Base-by-base conservation (phyloP, 352 stramenopile genomes). In the Albugo candida region DNA sequence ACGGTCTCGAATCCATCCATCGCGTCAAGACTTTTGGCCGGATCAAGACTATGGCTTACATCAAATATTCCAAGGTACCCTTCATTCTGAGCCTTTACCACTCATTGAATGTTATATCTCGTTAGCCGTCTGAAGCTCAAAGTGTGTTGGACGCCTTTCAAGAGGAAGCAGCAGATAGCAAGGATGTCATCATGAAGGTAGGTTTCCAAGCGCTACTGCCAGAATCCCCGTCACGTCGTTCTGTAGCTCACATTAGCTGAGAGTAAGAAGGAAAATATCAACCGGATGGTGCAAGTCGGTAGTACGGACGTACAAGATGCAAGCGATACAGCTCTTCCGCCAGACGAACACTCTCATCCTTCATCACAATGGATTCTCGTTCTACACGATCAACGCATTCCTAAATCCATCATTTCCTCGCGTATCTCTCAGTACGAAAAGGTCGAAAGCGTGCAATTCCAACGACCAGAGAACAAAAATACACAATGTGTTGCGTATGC, bases 21-120 rank as follows among this genome's bases (percentile, higher is more conserved):
- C 50, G 80, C 11, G 67, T 81, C 18, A 76, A 72, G 49, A 84
- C 64, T 50, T 86, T 86, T 57, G 78, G 78, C 2, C 65, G 70
- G 18, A 45, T 88, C n/a, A 82, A 82, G 57, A 88, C 78, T 1
- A 91, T 91, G 78, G 78, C 78, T 12, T 91, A 91, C 37, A 55
- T 91, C 31, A 51, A 58, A 35, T 91, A 84, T 54, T 59, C 64
- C 17, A 73, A 68, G 51, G 65, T 81, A 66, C 55, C 51, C n/a
- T 39, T 47, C 36, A 48, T 13, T 46, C 42, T 41, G 11, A 50
- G 46, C 19, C 48, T 54, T 37, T 58, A 53, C 34, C 39, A 61
- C 18, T 45, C 18, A 14, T 18, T 53, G 12, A 18, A 11, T 12
- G 12, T 19, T 44, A 38, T 31, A 11, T 27, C 17, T 21, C 44